Evolutionary conservation across 306 rosid genomes (phyloP).

Genomic region (Acacia crassicarpa): DNA sequence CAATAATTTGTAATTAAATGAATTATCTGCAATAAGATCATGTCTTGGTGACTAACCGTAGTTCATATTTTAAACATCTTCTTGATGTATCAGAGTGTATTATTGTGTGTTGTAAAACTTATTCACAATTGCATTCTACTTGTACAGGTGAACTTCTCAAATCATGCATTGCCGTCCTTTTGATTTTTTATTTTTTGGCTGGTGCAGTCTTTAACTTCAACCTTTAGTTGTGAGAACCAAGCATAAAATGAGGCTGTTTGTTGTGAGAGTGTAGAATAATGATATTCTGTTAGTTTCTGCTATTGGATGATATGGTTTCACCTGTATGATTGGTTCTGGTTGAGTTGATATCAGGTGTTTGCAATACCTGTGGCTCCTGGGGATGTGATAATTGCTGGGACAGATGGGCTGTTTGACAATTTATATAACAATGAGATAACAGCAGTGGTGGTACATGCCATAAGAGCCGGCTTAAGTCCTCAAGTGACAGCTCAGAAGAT

Average conservation of each 20-base stretch:
- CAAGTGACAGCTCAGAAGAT: slow-evolving; percentile 85
- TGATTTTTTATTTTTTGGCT: not conserved
- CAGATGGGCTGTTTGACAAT: slow-evolving; percentile 80
- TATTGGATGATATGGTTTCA: not conserved
- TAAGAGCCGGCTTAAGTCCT: slow-evolving; percentile 65
- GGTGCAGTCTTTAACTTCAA: not conserved
- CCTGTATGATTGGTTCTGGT: not conserved
- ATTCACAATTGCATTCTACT: not conserved
- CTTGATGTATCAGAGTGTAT: not conserved
- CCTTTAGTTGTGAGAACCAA: not conserved
- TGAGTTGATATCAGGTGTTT: slow-evolving; percentile 55
- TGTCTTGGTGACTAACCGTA: not conserved
- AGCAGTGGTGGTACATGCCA: slow-evolving; percentile 70
- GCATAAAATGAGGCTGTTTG: not conserved
- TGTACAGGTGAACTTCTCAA: not conserved
- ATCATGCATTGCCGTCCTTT: not conserved
- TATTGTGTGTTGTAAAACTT: not conserved
- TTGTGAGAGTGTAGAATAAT: not conserved
- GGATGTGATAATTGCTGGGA: slow-evolving; percentile 72
- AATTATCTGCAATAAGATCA: not conserved
- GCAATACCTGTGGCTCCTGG: slow-evolving; percentile 71
- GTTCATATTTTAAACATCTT: slow-evolving; percentile 18
- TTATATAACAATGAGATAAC: slow-evolving; percentile 77
- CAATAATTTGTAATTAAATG: not conserved
- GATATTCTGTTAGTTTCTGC: not conserved